phyloP scores from a whole-genome alignment of 2,329 filamentous ascomycete genomes.

The Thelonectria discophora region DNA sequence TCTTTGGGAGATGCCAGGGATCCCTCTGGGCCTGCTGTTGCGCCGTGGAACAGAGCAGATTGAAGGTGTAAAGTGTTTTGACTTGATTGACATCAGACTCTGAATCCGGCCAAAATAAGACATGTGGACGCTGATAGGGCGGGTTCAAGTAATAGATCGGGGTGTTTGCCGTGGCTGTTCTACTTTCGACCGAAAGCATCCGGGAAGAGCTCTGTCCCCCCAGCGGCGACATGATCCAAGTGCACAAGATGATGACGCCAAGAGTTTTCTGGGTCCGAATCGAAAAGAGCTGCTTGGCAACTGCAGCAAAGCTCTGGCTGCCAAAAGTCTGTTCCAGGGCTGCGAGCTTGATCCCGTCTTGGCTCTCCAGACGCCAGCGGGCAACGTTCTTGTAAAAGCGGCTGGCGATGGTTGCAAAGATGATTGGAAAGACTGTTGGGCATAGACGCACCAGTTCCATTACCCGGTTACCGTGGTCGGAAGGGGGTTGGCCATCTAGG shows the following conservation, averaged over 20 bases:
- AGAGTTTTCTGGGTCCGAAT: conserved; percentile 8
- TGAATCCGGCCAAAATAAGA: too few relatives aligned
- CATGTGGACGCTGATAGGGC: not conserved
- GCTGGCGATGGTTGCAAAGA: conserved; percentile 20
- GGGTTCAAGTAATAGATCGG: conserved; percentile 8
- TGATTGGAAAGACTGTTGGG: conserved; percentile 23
- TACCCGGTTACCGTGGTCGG: not conserved
- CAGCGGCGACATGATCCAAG: conserved; percentile 20
- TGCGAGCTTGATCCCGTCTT: conserved; percentile 10
- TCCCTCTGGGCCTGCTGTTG: conserved; percentile 8
- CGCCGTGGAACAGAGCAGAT: not conserved
- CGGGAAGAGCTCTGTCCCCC: conserved; percentile 22
- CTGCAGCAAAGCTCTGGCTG: conserved; percentile 24
- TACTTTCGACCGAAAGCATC: not conserved
- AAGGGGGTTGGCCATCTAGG: not conserved
- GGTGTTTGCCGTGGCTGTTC: not conserved
- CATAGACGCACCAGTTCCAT: not conserved
- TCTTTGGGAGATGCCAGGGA: conserved; percentile 21
- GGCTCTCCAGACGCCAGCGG: conserved; percentile 19
- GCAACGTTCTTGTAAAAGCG: conserved; percentile 24
- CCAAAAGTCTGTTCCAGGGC: conserved; percentile 26
- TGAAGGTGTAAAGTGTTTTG: too few relatives aligned
- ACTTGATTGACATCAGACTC: too few relatives aligned
- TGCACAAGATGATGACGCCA: not conserved
- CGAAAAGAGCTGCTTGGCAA: conserved; percentile 12